Percentiles rank a stretch among this genome's conserved stretches.
phyloP scores from a whole-genome alignment of 371 early-diverging fungal species.

The Zancudomyces culisetae region DNA sequence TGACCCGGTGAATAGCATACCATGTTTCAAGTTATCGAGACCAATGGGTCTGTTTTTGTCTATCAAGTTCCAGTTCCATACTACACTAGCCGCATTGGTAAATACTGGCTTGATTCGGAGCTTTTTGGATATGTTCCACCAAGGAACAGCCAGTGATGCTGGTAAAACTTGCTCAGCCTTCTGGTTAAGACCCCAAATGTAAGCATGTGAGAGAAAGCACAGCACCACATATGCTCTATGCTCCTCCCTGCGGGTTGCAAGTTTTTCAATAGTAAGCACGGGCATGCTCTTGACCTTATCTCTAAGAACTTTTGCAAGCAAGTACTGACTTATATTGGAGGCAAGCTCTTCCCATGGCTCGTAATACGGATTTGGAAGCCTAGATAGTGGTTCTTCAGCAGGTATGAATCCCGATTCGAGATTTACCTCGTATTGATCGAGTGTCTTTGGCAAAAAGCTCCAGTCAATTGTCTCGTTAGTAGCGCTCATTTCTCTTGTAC shows the following conservation, averaged over 20 bases:
- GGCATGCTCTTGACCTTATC: conserved; percentile 54
- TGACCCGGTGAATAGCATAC: conserved; percentile 73
- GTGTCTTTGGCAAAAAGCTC: conserved; percentile 1
- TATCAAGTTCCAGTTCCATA: conserved; percentile 74
- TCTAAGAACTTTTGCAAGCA: conserved; percentile 59
- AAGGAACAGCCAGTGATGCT: conserved; percentile 60
- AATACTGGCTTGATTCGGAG: conserved; percentile 72
- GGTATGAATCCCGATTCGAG: conserved; percentile 74
- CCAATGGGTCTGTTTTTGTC: conserved; percentile 22
- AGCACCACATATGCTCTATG: conserved; percentile 70
- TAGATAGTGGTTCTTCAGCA: conserved; percentile 41
- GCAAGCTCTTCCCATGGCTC: conserved; percentile 75
- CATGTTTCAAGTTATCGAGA: conserved; percentile 48
- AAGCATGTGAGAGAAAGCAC: conserved; percentile 73
- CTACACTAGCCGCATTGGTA: conserved; percentile 64
- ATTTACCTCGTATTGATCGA: conserved; percentile 66
- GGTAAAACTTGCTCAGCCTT: conserved; percentile 57
- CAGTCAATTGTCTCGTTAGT: not conserved
- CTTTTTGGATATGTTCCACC: conserved; percentile 45
- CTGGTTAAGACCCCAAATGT: conserved; percentile 66
- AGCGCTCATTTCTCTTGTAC: not conserved
- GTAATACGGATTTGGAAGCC: conserved; percentile 52
- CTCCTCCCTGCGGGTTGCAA: conserved; percentile 41
- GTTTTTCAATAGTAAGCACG: conserved; percentile 36
- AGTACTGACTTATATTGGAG: conserved; percentile 49